Evolutionary conservation across 2,329 filamentous ascomycete species (phyloP).

Genomic region (Fusarium torreyae): DNA sequence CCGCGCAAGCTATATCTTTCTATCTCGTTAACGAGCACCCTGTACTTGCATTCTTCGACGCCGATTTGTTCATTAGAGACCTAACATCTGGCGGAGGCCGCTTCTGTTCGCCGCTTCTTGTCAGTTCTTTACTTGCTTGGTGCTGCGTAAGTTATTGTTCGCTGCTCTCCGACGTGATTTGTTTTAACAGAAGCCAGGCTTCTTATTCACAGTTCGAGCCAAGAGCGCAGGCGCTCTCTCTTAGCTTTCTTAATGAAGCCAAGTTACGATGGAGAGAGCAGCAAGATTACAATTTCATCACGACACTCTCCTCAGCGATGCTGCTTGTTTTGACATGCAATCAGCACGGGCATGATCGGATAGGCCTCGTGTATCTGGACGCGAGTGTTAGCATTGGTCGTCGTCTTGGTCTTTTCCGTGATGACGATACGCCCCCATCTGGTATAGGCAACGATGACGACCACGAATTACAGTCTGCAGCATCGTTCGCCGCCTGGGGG

Average conservation of each 20-base stretch:
- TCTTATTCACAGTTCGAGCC: slow-evolving; percentile 28
- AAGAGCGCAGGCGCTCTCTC: not conserved
- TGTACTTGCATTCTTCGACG: slow-evolving; percentile 21
- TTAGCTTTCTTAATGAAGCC: slow-evolving; percentile 10
- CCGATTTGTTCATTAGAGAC: slow-evolving; percentile 14
- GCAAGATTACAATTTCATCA: not conserved
- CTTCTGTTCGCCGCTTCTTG: slow-evolving; percentile 21
- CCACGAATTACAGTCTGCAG: not conserved
- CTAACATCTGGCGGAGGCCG: not conserved
- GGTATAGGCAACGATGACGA: not conserved
- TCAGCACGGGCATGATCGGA: slow-evolving; percentile 8
- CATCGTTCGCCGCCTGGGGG: slow-evolving; percentile 21
- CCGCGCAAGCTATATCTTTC: slow-evolving; percentile 19
- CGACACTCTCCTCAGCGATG: slow-evolving; percentile 13
- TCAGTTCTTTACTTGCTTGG: slow-evolving; percentile 30
- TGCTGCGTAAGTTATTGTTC: slow-evolving; percentile 9
- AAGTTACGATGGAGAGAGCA: slow-evolving; percentile 1
- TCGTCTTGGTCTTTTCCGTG: slow-evolving; percentile 1
- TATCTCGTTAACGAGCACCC: slow-evolving; percentile 20
- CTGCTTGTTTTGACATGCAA: slow-evolving; percentile 16
- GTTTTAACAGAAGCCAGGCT: not conserved
- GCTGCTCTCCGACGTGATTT: rapidly evolving
- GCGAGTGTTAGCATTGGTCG: slow-evolving; percentile 10
- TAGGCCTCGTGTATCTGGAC: slow-evolving; percentile 6
- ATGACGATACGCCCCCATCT: not conserved